Conservation (phyloP, 768 basidiomycete genomes). For the Leccinum aurantiacum region DNA sequence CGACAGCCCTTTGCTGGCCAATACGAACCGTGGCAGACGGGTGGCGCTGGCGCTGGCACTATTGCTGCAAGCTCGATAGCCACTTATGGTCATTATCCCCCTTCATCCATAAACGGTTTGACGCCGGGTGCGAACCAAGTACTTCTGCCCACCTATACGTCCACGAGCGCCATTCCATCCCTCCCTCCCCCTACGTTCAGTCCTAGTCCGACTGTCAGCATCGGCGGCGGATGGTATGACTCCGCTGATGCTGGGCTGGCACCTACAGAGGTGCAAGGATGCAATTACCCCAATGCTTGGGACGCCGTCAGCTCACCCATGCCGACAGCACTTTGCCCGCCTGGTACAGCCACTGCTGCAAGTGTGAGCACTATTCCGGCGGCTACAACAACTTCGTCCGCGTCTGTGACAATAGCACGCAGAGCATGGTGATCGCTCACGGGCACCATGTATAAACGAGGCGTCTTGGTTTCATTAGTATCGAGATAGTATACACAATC, state of each 20-base stretch:
- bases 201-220: slow-evolving; percentile 39
- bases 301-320: slow-evolving; percentile 51
- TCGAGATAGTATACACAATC: background rate
- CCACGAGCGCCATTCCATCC: slow-evolving; percentile 56
- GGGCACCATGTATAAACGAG: background rate
- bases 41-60: slow-evolving; percentile 53
- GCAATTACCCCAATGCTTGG: slow-evolving; percentile 66
- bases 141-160: slow-evolving; percentile 62
- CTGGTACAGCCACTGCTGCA: slow-evolving; percentile 8
- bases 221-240: slow-evolving; percentile 60
- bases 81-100: slow-evolving; percentile 53
- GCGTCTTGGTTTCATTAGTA: background rate
- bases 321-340: slow-evolving; percentile 45
- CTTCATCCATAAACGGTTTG: slow-evolving; percentile 47
- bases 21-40: slow-evolving; percentile 68
- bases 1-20: slow-evolving; percentile 48
- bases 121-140: slow-evolving; percentile 35
- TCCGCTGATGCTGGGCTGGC: slow-evolving; percentile 49
- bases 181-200: slow-evolving; percentile 58
- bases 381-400: slow-evolving; percentile 7
- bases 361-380: slow-evolving; percentile 1
- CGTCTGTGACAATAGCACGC: slow-evolving; percentile 4
- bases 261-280: slow-evolving; percentile 60
- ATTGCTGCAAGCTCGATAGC: slow-evolving; percentile 43
- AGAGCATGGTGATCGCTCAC: slow-evolving; percentile 4